Conservation (phyloP, 1,284 basidiomycete genomes). For the Phlebopus sp. region DNA sequence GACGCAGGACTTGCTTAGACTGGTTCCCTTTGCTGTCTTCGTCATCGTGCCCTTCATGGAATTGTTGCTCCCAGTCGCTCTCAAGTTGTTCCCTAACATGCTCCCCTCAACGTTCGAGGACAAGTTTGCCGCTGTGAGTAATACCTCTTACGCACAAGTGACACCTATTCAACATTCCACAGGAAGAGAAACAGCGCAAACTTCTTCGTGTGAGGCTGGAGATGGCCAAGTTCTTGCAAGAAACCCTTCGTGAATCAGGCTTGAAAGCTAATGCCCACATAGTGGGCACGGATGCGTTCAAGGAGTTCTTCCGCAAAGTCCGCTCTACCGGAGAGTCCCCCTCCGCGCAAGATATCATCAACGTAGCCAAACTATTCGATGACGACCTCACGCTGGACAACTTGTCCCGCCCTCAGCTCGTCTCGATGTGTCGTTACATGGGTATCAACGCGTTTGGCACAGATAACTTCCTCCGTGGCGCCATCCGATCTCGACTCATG, state of each 20-base stretch:
- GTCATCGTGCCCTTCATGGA: constrained; percentile 98
- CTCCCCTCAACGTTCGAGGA: constrained; percentile 98
- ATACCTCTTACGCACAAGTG: not conserved
- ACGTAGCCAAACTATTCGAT: constrained; percentile 95
- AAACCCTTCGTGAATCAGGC: constrained; percentile 93
- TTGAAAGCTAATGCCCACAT: constrained; percentile 91
- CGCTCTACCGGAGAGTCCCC: constrained; percentile 94
- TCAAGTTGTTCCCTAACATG: constrained; percentile 99
- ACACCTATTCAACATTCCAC: constrained; percentile 2
- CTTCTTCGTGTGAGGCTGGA: constrained; percentile 92
- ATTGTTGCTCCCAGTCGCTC: constrained; percentile 91
- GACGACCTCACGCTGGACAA: constrained; percentile 98
- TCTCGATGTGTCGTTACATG: constrained; percentile 98
- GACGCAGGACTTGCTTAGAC: constrained; percentile 87
- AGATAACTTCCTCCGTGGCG: constrained; percentile 96
- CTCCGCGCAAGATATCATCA: constrained; percentile 85
- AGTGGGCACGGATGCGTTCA: constrained; percentile 93
- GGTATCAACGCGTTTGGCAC: constrained; percentile 98
- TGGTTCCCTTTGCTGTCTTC: constrained; percentile 95
- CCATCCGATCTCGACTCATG: constrained; percentile 83
- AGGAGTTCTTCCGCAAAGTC: constrained; percentile 99
- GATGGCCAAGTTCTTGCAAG: constrained; percentile 99
- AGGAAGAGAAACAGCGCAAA: constrained; percentile 98
- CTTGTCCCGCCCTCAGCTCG: constrained; percentile 93
- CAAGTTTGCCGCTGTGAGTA: constrained; percentile 83